A percentile compares a stretch with the other conserved stretches of the same genome.
These are phyloP conservation scores for Naganishia sp. DNA, from an alignment of 1,284 basidiomycete species.

Conservation along the genomic window DNA sequence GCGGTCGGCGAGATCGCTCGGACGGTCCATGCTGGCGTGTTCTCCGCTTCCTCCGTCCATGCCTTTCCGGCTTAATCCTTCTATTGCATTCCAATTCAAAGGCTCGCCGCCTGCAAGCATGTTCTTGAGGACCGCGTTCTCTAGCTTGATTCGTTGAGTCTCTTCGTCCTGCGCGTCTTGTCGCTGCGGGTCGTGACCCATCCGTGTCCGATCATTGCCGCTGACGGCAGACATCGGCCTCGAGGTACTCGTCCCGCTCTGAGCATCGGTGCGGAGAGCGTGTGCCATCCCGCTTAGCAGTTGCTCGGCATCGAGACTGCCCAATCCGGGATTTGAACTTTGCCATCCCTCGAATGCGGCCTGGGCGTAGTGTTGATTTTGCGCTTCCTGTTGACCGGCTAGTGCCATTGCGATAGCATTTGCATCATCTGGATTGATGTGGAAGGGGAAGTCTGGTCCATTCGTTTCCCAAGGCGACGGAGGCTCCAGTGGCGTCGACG, in stretches of 20 bases:
- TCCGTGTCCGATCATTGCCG: neutral
- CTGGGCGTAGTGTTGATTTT: constrained; percentile 12
- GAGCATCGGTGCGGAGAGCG: neutral
- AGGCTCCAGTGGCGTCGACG: constrained; percentile 27
- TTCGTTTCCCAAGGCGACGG: constrained; percentile 28
- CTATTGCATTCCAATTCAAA: neutral
- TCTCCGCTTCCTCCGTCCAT: neutral
- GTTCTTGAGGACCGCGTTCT: constrained; percentile 17
- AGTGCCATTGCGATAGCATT: constrained; percentile 22
- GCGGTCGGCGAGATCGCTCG: neutral
- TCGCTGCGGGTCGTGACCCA: neutral
- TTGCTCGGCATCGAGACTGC: neutral
- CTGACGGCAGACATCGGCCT: neutral
- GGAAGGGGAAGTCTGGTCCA: constrained; percentile 9
- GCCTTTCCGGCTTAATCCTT: neutral
- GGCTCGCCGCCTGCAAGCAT: constrained; percentile 9
- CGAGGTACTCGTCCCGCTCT: neutral
- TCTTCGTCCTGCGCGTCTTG: constrained; percentile 6
- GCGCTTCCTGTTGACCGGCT: constrained; percentile 21
- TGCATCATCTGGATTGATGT: constrained; percentile 8
- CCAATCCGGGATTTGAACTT: too few relatives aligned
- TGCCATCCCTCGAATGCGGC: neutral
- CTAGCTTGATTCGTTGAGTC: constrained; percentile 20
- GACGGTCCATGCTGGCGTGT: neutral
- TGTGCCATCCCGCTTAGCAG: neutral